Evolutionary conservation across 768 basidiomycete species (phyloP).

Genomic region (Russula foetens): DNA sequence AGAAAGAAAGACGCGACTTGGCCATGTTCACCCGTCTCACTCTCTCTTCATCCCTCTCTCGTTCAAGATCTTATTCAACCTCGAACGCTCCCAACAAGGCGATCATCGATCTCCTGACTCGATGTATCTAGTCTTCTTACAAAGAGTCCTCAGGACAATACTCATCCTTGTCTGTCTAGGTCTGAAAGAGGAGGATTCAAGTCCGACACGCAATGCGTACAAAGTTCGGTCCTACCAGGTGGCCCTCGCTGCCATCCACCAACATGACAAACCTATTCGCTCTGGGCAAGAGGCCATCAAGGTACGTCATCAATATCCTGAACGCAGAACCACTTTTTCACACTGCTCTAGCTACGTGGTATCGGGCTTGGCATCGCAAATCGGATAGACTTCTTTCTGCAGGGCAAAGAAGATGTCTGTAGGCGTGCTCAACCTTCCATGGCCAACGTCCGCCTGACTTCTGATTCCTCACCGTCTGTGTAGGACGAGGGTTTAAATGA

Average conservation of each 20-base stretch:
- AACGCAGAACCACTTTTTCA: neutral
- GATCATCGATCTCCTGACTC: constrained; percentile 34
- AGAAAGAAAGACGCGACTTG: constrained; percentile 1
- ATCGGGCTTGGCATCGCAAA: constrained; percentile 19
- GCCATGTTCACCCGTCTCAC: constrained; percentile 6
- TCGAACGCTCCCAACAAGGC: constrained; percentile 28
- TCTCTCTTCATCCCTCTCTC: neutral
- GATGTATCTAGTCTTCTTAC: constrained; percentile 29
- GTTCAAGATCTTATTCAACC: neutral
- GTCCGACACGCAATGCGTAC: constrained; percentile 17
- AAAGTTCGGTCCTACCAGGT: constrained; percentile 20
- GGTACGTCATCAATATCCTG: neutral
- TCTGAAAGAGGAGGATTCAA: constrained; percentile 15
- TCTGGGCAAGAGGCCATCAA: constrained; percentile 17
- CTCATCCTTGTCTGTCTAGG: constrained; percentile 2
- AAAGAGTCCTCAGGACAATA: neutral
- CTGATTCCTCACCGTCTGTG: constrained; percentile 1
- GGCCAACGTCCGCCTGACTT: neutral
- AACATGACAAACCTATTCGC: constrained; percentile 5
- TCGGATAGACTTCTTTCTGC: constrained; percentile 18
- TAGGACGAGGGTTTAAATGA: constrained; percentile 16
- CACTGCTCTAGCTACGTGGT: constrained; percentile 10
- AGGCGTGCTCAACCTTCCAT: constrained; percentile 1
- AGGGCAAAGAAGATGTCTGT: constrained; percentile 19
- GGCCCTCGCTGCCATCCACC: constrained; percentile 12